These are phyloP conservation scores for Erodium trifolium DNA, from an alignment of 441 rosid genomes.

Conservation along the genomic window DNA sequence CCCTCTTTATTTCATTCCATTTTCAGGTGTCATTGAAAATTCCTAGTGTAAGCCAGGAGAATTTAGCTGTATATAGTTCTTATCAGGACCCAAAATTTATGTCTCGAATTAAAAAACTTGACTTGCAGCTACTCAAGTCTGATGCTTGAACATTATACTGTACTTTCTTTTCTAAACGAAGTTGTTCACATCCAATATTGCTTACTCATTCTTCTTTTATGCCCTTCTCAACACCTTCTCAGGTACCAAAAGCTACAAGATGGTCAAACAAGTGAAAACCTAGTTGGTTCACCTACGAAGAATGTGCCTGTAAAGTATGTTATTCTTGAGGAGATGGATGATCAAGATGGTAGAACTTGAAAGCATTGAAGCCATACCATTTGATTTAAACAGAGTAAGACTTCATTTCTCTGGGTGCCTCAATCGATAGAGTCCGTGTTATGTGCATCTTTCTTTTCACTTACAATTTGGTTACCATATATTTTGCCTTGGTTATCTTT, in stretches of 20 bases:
- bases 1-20: not conserved
- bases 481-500: not conserved
- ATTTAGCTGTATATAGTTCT: not conserved
- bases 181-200: not conserved
- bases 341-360: slow-evolving; percentile 38
- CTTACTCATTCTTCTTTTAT: not conserved
- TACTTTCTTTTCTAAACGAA: not conserved
- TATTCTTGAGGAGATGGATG: slow-evolving; percentile 75
- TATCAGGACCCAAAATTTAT: not conserved
- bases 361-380: slow-evolving; percentile 10
- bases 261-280: slow-evolving; percentile 34
- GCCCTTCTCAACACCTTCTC: slow-evolving; percentile 7
- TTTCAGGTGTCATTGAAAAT: not conserved
- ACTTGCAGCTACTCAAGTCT: slow-evolving; percentile 1
- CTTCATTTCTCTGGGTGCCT: slow-evolving; percentile 1
- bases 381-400: slow-evolving; percentile 18
- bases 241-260: slow-evolving; percentile 65
- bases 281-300: slow-evolving; percentile 18
- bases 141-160: not conserved
- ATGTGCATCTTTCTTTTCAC: not conserved
- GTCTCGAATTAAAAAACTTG: not conserved
- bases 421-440: not conserved
- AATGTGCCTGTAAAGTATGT: slow-evolving; percentile 51
- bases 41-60: not conserved
- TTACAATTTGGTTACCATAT: not conserved